These are phyloP conservation scores for Fusarium oligoseptatum DNA, from an alignment of 2,329 filamentous ascomycete species.

Conservation along the genomic window DNA sequence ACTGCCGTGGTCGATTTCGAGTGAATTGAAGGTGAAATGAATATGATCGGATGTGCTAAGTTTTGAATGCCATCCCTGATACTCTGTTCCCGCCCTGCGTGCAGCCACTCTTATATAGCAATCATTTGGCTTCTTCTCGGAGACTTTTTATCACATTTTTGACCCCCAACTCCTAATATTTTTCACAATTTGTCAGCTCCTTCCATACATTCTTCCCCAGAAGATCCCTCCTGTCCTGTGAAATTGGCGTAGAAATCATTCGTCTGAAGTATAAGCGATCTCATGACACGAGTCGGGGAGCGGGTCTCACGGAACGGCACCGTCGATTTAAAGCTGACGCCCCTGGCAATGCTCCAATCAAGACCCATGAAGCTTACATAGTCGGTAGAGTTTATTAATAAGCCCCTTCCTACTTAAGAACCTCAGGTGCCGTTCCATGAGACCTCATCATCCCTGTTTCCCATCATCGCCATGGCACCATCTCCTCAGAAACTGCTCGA, in stretches of 20 bases:
- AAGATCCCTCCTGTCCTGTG: not conserved
- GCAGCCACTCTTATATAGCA: not conserved
- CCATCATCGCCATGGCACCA: not conserved
- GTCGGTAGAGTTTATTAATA: not conserved
- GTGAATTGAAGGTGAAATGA: not conserved
- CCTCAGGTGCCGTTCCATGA: not conserved
- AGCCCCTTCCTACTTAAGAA: not conserved
- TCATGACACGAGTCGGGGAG: not conserved
- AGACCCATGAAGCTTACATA: not conserved
- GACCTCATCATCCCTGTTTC: not conserved
- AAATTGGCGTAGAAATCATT: not conserved
- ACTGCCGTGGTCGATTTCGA: not conserved
- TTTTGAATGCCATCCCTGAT: not conserved
- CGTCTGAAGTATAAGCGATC: not conserved
- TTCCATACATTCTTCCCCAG: not conserved
- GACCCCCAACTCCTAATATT: not conserved
- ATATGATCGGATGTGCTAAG: not conserved
- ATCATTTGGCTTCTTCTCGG: not conserved
- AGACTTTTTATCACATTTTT: not conserved
- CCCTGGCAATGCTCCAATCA: not conserved
- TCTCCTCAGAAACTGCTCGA: conserved; percentile 14
- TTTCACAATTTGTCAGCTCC: not conserved
- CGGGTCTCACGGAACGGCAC: conserved; percentile 6
- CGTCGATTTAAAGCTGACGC: not conserved
- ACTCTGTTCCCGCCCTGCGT: not conserved